These are phyloP conservation scores for Puccinia triticina DNA, from an alignment of 1,284 basidiomycete genomes.

Conservation along the genomic window DNA sequence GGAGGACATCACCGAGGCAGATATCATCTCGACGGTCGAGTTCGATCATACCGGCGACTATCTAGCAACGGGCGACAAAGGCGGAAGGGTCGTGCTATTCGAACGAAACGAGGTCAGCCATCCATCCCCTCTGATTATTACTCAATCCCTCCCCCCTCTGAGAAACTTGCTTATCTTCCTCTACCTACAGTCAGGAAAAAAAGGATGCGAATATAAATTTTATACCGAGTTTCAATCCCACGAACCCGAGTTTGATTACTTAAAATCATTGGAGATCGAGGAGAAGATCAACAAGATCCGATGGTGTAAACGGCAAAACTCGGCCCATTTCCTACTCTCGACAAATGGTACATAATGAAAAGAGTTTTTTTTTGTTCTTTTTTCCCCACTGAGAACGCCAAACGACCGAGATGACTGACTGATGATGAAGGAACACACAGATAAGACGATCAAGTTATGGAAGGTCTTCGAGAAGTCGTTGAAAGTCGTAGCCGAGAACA, in stretches of 20 bases:
- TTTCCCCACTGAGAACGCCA: slow-evolving; percentile 41
- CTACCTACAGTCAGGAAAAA: slow-evolving; percentile 70
- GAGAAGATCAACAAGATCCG: slow-evolving; percentile 99
- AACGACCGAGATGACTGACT: background rate
- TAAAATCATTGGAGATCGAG: slow-evolving; percentile 99
- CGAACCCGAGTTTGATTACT: slow-evolving; percentile 99
- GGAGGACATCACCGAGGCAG: slow-evolving; percentile 99
- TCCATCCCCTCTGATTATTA: background rate
- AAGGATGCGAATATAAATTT: slow-evolving; percentile 99
- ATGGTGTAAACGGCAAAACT: slow-evolving; percentile 98
- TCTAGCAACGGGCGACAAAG: slow-evolving; percentile 98
- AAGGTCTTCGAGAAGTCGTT: slow-evolving; percentile 99
- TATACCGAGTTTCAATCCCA: slow-evolving; percentile 99
- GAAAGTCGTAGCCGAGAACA: slow-evolving; percentile 94
- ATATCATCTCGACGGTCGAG: slow-evolving; percentile 79
- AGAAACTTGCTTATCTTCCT: background rate
- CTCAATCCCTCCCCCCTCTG: background rate
- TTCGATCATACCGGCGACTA: slow-evolving; percentile 99
- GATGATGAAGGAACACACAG: slow-evolving; percentile 63
- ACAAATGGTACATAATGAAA: slow-evolving; percentile 71
- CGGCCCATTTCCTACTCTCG: slow-evolving; percentile 93
- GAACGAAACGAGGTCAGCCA: slow-evolving; percentile 88
- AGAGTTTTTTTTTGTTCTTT: slow-evolving; percentile 53
- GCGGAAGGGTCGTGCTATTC: slow-evolving; percentile 93
- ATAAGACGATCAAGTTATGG: slow-evolving; percentile 99